Evolutionary conservation across 2,329 filamentous ascomycete genomes (phyloP).

Genomic region (Cordyceps farinosa): DNA sequence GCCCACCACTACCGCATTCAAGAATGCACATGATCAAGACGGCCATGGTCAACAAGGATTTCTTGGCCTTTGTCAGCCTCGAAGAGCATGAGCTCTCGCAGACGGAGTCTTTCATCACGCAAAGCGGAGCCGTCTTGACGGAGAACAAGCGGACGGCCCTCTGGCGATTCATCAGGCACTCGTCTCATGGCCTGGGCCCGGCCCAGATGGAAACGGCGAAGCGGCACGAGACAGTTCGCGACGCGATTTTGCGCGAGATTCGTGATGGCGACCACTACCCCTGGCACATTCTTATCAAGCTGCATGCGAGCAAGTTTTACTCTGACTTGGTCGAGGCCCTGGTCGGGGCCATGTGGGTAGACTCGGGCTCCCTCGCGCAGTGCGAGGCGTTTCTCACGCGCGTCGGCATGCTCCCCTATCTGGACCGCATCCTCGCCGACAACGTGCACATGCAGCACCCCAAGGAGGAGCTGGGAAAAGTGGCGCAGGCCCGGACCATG

Average conservation of each 20-base stretch:
- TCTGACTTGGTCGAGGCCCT: slow-evolving; percentile 80
- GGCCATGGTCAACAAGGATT: slow-evolving; percentile 73
- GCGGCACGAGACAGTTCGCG: slow-evolving; percentile 47
- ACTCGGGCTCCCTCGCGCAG: slow-evolving; percentile 59
- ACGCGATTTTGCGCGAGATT: slow-evolving; percentile 49
- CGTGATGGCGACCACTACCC: slow-evolving; percentile 58
- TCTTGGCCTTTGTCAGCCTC: slow-evolving; percentile 74
- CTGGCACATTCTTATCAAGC: slow-evolving; percentile 66
- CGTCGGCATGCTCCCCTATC: slow-evolving; percentile 61
- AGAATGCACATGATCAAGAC: slow-evolving; percentile 75
- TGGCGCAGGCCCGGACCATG: slow-evolving; percentile 51
- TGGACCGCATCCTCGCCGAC: slow-evolving; percentile 59
- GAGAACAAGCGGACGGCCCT: slow-evolving; percentile 41
- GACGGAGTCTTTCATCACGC: slow-evolving; percentile 18
- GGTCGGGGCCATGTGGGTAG: slow-evolving; percentile 79
- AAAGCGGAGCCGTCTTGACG: slow-evolving; percentile 21
- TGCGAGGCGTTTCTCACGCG: slow-evolving; percentile 60
- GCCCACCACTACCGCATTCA: slow-evolving; percentile 41
- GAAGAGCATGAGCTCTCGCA: slow-evolving; percentile 37
- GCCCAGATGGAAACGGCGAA: slow-evolving; percentile 42
- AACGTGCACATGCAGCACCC: slow-evolving; percentile 57
- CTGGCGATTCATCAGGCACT: slow-evolving; percentile 68
- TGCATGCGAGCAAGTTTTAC: slow-evolving; percentile 71
- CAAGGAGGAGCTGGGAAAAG: slow-evolving; percentile 64
- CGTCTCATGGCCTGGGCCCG: slow-evolving; percentile 43